Conservation (phyloP, 2,329 filamentous ascomycete species). For the Thyridium curvatum region DNA sequence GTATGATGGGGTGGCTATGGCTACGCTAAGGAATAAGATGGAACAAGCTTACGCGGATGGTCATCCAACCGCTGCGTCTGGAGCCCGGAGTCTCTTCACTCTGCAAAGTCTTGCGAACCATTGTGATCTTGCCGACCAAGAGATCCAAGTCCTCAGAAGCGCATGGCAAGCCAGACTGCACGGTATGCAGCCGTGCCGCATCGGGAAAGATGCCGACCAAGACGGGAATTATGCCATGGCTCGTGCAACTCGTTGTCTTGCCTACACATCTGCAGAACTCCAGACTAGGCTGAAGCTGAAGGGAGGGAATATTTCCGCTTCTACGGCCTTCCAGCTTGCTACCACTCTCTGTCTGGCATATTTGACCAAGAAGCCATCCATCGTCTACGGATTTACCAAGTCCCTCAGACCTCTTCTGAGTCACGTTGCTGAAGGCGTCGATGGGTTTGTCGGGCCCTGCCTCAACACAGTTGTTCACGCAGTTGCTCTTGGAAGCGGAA, state of each 20-base stretch:
- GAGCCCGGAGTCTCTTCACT: too few relatives aligned
- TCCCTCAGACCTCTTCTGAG: constrained; percentile 10
- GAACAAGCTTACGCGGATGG: constrained; percentile 5
- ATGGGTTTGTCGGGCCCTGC: constrained; percentile 12
- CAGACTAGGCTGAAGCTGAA: constrained; percentile 4
- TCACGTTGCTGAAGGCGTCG: constrained; percentile 4
- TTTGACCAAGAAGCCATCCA: constrained; percentile 5
- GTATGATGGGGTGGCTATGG: constrained; percentile 13
- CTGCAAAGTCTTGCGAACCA: too few relatives aligned
- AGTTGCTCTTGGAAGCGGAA: constrained; percentile 2
- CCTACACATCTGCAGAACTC: constrained; percentile 4
- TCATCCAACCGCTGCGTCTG: neutral
- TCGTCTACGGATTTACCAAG: constrained; percentile 12
- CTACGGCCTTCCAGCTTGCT: constrained; percentile 11
- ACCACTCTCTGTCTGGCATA: constrained; percentile 10
- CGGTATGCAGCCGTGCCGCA: too few relatives aligned
- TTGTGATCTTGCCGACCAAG: too few relatives aligned
- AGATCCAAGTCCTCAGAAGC: too few relatives aligned
- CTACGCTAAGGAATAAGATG: constrained; percentile 6
- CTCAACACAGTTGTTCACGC: constrained; percentile 14
- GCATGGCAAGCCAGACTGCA: too few relatives aligned
- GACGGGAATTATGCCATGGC: neutral
- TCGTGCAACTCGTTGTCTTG: constrained; percentile 3
- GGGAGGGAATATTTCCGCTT: constrained; percentile 3
- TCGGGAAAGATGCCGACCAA: too few relatives aligned